Evolutionary conservation across 352 stramenopile genomes (phyloP).

Genomic region (Phytopythium chamaehyphon): DNA sequence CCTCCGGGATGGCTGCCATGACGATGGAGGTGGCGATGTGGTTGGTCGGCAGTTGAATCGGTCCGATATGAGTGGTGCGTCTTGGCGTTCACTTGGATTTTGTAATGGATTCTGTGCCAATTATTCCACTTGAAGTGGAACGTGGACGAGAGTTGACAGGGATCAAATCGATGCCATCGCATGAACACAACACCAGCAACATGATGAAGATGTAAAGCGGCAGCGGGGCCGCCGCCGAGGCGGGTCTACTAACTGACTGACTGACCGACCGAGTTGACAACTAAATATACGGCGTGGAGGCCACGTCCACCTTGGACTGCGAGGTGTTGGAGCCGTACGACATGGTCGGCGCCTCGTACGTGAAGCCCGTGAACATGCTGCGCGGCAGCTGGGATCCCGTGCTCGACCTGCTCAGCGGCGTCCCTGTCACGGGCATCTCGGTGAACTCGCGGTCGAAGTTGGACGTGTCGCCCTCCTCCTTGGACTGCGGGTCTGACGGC

Average conservation of each 20-base stretch:
- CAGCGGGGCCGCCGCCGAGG: not conserved
- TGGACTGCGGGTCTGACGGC: constrained; percentile 77
- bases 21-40: too few relatives aligned
- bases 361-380: constrained; percentile 87
- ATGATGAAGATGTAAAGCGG: constrained; percentile 1
- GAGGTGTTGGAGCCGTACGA: constrained; percentile 86
- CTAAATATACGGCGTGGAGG: constrained; percentile 88
- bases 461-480: constrained; percentile 82
- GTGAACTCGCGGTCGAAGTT: constrained; percentile 92
- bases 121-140: too few relatives aligned
- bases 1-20: constrained; percentile 28
- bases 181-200: too few relatives aligned
- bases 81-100: too few relatives aligned
- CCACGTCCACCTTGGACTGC: constrained; percentile 83
- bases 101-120: too few relatives aligned
- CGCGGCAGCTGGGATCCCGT: constrained; percentile 54
- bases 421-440: constrained; percentile 77
- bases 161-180: too few relatives aligned
- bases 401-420: constrained; percentile 68
- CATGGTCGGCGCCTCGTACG: constrained; percentile 78
- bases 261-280: constrained; percentile 8
- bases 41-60: too few relatives aligned
- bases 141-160: too few relatives aligned
- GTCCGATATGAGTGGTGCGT: too few relatives aligned
- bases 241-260: not conserved